Percentiles rank a stretch among this genome's conserved stretches.
These are phyloP conservation scores for Athelia psychrophila DNA, from an alignment of 1,284 basidiomycete species.

Conservation along the genomic window DNA sequence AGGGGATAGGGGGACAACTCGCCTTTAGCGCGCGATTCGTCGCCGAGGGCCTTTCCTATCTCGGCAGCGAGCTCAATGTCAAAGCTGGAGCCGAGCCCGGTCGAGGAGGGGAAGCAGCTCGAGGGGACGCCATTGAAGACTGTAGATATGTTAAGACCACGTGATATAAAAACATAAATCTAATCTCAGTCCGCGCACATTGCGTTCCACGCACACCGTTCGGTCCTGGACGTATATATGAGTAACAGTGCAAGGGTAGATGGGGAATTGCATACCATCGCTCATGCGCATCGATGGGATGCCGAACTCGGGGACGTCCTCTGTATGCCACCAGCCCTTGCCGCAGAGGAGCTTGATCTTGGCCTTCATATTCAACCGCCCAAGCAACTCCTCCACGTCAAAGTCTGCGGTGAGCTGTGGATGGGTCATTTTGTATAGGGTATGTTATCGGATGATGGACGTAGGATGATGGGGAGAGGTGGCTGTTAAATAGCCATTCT, in stretches of 20 bases:
- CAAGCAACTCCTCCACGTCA: conserved; percentile 34
- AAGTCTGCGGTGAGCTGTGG: conserved; percentile 19
- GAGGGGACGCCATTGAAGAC: conserved; percentile 49
- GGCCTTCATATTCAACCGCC: conserved; percentile 33
- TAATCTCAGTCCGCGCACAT: conserved; percentile 30
- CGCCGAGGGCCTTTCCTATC: conserved; percentile 42
- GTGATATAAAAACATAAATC: no score
- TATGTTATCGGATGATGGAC: no score
- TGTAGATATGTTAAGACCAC: conserved; percentile 11
- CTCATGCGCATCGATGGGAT: conserved; percentile 44
- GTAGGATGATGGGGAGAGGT: no score
- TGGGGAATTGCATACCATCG: conserved; percentile 27
- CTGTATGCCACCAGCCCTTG: conserved; percentile 51
- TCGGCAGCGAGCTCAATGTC: conserved; percentile 41
- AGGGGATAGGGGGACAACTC: conserved; percentile 8
- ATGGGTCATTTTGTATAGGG: no score
- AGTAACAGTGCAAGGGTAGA: neutral
- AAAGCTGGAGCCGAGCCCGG: conserved; percentile 46
- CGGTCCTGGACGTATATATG: conserved; percentile 28
- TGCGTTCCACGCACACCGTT: conserved; percentile 50
- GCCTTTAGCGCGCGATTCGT: conserved; percentile 45
- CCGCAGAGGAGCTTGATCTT: conserved; percentile 45
- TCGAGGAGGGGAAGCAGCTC: conserved; percentile 47
- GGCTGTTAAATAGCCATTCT: no score
- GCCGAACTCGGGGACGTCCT: conserved; percentile 38